phyloP scores from a whole-genome alignment of 2,329 filamentous ascomycete species.

The Colletotrichum scovillei region DNA sequence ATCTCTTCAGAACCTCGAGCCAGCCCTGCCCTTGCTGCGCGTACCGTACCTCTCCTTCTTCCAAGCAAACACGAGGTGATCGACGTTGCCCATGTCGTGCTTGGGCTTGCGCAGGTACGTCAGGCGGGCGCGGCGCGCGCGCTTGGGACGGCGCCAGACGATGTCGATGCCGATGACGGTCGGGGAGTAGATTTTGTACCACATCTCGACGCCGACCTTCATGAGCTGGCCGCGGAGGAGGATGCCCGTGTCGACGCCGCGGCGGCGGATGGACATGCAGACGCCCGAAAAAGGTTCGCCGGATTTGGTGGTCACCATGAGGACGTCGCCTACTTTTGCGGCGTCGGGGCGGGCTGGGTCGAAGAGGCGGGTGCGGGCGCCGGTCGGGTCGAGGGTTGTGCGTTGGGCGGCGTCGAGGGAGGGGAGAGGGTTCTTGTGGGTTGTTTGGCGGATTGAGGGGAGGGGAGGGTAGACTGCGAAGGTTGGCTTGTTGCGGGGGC shows the following conservation, averaged over 20 bases:
- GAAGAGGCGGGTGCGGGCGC: constrained; percentile 85
- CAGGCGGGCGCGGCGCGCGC: constrained; percentile 86
- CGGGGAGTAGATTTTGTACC: constrained; percentile 94
- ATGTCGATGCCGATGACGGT: constrained; percentile 93
- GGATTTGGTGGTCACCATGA: constrained; percentile 84
- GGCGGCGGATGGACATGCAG: constrained; percentile 85
- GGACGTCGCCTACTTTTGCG: constrained; percentile 87
- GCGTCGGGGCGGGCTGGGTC: constrained; percentile 80
- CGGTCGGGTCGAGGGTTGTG: constrained; percentile 82
- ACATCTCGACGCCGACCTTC: constrained; percentile 93
- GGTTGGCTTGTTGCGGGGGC: constrained; percentile 29
- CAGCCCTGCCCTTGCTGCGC: constrained; percentile 39
- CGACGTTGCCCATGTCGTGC: constrained; percentile 89
- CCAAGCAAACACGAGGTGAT: constrained; percentile 75
- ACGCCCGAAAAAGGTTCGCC: constrained; percentile 93
- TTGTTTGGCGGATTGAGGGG: constrained; percentile 64
- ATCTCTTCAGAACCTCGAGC: constrained; percentile 26
- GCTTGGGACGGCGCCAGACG: constrained; percentile 86
- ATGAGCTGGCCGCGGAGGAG: constrained; percentile 88
- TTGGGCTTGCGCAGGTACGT: constrained; percentile 91
- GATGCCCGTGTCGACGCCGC: constrained; percentile 90
- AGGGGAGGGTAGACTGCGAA: constrained; percentile 56
- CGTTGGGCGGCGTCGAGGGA: constrained; percentile 77
- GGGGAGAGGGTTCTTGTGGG: constrained; percentile 75
- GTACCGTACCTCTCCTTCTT: constrained; percentile 57